Evolutionary conservation across 2,329 filamentous ascomycete species (phyloP).

Genomic region (Tolypocladium endophyticum): DNA sequence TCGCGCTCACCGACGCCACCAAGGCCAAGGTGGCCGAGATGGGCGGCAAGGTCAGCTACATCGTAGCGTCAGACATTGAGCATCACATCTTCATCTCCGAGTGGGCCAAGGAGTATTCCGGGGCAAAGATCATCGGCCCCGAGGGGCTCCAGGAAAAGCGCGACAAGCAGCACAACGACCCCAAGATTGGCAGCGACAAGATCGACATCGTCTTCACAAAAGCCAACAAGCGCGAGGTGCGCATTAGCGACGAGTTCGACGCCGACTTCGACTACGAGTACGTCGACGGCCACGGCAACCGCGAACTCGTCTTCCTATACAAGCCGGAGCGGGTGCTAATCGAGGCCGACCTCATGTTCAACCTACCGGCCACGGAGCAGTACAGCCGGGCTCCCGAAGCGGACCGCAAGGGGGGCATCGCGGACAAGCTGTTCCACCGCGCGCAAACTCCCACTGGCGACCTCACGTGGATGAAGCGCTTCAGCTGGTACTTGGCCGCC

Average conservation of each 20-base stretch:
- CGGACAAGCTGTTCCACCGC: constrained; percentile 33
- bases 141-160: constrained; percentile 80
- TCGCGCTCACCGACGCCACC: constrained; percentile 69
- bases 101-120: constrained; percentile 72
- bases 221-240: constrained; percentile 37
- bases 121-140: constrained; percentile 70
- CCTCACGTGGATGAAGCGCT: constrained; percentile 66
- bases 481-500: constrained; percentile 67
- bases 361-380: constrained; percentile 79
- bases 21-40: constrained; percentile 52
- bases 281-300: constrained; percentile 68
- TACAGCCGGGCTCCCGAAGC: constrained; percentile 55
- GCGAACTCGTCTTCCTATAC: constrained; percentile 82
- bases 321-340: constrained; percentile 71
- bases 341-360: constrained; percentile 86
- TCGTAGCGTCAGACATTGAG: constrained; percentile 80
- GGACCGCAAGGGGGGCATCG: constrained; percentile 20
- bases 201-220: constrained; percentile 61
- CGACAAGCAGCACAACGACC: constrained; percentile 38
- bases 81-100: constrained; percentile 89
- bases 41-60: constrained; percentile 66
- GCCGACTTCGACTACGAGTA: constrained; percentile 79
- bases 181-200: constrained; percentile 35
- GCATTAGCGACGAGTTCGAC: constrained; percentile 70
- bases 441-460: constrained; percentile 53